phyloP scores from a whole-genome alignment of 768 basidiomycete genomes.

The Termitomyces bulborhizus region DNA sequence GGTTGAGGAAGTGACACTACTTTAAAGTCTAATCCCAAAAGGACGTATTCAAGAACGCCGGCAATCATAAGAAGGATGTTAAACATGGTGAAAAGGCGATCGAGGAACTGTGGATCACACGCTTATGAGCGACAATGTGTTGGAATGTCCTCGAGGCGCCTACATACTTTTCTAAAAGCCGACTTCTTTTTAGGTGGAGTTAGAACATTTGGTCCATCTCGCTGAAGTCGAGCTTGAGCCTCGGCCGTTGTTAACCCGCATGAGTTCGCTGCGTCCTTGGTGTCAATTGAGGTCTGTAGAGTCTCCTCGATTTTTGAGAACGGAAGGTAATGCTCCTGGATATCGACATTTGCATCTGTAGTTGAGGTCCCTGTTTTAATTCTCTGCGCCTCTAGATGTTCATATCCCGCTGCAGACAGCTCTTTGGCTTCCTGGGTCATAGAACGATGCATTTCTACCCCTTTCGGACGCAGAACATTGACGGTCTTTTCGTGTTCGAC shows the following conservation, averaged over 20 bases:
- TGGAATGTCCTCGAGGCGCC: not conserved
- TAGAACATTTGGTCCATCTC: slow-evolving; percentile 56
- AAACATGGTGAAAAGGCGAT: slow-evolving; percentile 58
- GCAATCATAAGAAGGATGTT: slow-evolving; percentile 64
- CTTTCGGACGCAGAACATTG: slow-evolving; percentile 35
- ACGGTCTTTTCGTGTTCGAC: slow-evolving; percentile 29
- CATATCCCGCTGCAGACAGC: slow-evolving; percentile 64
- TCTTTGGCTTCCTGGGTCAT: slow-evolving; percentile 64
- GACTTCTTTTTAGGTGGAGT: slow-evolving; percentile 67
- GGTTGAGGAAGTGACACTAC: slow-evolving; percentile 20
- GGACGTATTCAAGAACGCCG: slow-evolving; percentile 58
- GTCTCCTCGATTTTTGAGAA: slow-evolving; percentile 32
- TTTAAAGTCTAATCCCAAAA: slow-evolving; percentile 58
- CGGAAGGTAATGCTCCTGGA: slow-evolving; percentile 47
- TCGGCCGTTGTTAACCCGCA: slow-evolving; percentile 46
- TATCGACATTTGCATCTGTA: slow-evolving; percentile 42
- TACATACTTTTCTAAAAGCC: slow-evolving; percentile 49
- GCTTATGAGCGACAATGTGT: not conserved
- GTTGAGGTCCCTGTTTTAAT: slow-evolving; percentile 21
- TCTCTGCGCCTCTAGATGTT: slow-evolving; percentile 47
- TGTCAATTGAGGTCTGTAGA: slow-evolving; percentile 45
- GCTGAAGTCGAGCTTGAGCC: slow-evolving; percentile 45
- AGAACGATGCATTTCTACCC: slow-evolving; percentile 55
- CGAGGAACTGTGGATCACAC: slow-evolving; percentile 43
- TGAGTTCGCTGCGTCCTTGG: slow-evolving; percentile 45